A percentile compares a stretch with the other conserved stretches of the same genome.
These are phyloP conservation scores for Oryza meridionalis DNA, from an alignment of 176 grass and related monocot genomes.

Conservation along the genomic window DNA sequence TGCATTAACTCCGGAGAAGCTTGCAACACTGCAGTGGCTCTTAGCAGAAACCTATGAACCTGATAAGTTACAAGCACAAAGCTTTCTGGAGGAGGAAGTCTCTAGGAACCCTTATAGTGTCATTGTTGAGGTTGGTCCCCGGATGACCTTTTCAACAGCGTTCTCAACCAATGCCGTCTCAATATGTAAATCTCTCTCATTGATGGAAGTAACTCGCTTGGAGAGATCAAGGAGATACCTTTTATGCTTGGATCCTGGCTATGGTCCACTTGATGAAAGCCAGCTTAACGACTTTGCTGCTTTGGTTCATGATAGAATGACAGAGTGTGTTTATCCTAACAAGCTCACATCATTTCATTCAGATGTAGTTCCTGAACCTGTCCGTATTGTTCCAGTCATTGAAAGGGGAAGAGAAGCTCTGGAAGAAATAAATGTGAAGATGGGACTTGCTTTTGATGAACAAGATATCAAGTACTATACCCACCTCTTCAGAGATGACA, in stretches of 20 bases:
- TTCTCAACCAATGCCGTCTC: constrained; percentile 85
- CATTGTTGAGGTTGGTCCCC: constrained; percentile 78
- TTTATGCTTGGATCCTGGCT: constrained; percentile 60
- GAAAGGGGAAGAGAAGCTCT: constrained; percentile 75
- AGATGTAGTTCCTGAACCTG: constrained; percentile 64
- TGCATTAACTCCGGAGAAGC: constrained; percentile 55
- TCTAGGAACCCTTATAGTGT: constrained; percentile 32
- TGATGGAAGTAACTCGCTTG: constrained; percentile 72
- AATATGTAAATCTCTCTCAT: constrained; percentile 74
- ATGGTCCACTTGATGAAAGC: constrained; percentile 51
- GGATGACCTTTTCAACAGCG: constrained; percentile 90
- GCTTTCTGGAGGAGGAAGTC: constrained; percentile 68
- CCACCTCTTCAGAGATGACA: constrained; percentile 77
- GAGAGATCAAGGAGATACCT: constrained; percentile 87
- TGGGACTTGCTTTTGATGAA: constrained; percentile 94
- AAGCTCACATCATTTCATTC: constrained; percentile 68
- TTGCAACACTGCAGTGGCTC: constrained; percentile 76
- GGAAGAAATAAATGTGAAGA: constrained; percentile 88
- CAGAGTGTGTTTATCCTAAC: constrained; percentile 75
- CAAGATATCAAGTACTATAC: constrained; percentile 94
- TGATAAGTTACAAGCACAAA: constrained; percentile 60
- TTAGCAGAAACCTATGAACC: constrained; percentile 84
- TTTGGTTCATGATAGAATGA: constrained; percentile 92
- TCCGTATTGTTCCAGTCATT: constrained; percentile 66
- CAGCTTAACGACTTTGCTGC: constrained; percentile 66